Percentiles rank a stretch among this genome's conserved stretches.
These are phyloP conservation scores for Rhynchosporium graminicola DNA, from an alignment of 2,329 filamentous ascomycete genomes.

Conservation along the genomic window DNA sequence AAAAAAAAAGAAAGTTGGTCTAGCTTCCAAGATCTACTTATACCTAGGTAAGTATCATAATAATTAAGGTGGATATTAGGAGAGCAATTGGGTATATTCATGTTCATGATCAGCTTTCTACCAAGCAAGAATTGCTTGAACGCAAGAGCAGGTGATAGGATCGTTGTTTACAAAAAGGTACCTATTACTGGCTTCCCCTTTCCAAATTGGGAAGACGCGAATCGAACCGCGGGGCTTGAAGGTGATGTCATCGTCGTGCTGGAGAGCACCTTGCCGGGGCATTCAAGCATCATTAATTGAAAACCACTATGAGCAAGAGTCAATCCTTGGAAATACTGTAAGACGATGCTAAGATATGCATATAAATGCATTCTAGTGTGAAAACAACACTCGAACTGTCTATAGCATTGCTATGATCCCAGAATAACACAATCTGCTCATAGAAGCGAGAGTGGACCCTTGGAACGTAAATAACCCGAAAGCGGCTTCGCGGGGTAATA, in stretches of 20 bases:
- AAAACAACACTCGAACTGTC: neutral
- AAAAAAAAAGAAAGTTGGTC: neutral
- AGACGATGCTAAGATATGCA: no score
- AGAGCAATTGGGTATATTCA: no score
- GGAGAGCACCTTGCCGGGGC: no score
- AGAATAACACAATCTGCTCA: neutral
- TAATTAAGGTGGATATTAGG: no score
- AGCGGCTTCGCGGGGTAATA: slow-evolving; percentile 9
- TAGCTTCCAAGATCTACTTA: neutral
- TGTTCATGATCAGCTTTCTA: no score
- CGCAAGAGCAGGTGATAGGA: no score
- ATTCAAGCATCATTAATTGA: no score
- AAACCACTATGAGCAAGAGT: no score
- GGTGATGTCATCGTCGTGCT: slow-evolving; percentile 4
- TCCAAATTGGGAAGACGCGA: neutral
- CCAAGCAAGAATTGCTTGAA: no score
- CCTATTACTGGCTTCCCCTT: neutral
- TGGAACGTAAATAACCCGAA: slow-evolving; percentile 9
- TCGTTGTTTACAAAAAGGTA: neutral
- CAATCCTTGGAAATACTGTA: no score
- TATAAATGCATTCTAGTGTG: no score
- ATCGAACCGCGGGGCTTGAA: neutral
- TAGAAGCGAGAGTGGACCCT: slow-evolving; percentile 5
- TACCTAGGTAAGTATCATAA: neutral
- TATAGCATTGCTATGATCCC: neutral